phyloP scores from a whole-genome alignment of 148 eudicot genomes.

The Heliosperma pusillum region DNA sequence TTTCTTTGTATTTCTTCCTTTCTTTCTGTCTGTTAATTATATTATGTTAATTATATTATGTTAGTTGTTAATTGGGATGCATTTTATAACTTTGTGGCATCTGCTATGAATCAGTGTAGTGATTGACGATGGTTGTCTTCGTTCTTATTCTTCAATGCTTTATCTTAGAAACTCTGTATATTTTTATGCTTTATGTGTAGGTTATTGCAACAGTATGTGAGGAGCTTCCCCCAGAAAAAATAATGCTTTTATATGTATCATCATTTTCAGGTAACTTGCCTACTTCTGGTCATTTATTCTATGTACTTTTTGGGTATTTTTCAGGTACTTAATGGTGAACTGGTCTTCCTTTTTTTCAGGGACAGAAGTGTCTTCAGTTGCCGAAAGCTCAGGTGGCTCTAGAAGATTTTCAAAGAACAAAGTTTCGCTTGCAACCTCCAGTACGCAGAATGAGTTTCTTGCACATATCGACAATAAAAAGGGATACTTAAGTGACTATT shows the following conservation, averaged over 20 bases:
- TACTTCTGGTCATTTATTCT: conserved; percentile 2
- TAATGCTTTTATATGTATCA: conserved; percentile 77
- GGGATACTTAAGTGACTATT: conserved; percentile 47
- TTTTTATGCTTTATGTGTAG: conserved; percentile 38
- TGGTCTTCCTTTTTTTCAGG: conserved; percentile 38
- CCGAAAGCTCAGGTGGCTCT: conserved; percentile 57
- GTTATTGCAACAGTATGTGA: conserved; percentile 77
- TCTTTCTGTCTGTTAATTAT: conserved; percentile 8
- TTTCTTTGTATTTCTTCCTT: neutral
- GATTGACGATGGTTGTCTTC: neutral
- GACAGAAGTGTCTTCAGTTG: conserved; percentile 39
- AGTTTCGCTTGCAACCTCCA: conserved; percentile 40
- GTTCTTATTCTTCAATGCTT: neutral
- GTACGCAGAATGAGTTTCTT: conserved; percentile 30
- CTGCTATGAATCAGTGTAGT: too few relatives aligned
- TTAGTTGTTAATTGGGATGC: neutral
- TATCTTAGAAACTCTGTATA: conserved; percentile 6
- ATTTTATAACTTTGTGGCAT: too few relatives aligned
- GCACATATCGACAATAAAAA: conserved; percentile 43
- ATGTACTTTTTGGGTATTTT: neutral
- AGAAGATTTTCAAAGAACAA: conserved; percentile 53
- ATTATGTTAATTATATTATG: conserved; percentile 14
- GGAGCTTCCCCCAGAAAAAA: conserved; percentile 78
- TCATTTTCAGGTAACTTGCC: conserved; percentile 69
- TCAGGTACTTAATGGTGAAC: conserved; percentile 8